phyloP scores from a whole-genome alignment of 192 early-diverging fungal species.

The Coemansia sp. region DNA sequence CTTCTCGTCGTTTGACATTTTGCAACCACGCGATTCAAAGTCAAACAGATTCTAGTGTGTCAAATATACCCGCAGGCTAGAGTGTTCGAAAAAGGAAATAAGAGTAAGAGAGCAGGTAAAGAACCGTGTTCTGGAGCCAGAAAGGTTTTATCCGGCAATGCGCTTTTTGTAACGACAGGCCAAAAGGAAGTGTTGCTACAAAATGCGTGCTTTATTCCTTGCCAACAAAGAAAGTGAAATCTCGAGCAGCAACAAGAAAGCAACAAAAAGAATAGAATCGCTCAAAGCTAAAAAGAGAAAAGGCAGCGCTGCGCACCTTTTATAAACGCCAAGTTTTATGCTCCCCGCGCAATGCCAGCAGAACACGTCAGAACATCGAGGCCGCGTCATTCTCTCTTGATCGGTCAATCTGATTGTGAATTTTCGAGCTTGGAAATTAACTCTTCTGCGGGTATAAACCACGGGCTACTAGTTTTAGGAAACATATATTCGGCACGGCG shows the following conservation, averaged over 20 bases:
- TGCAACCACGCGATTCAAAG: background rate
- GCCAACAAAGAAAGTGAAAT: slow-evolving; percentile 3
- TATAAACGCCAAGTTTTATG: background rate
- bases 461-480: slow-evolving; percentile 14
- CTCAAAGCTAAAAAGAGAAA: background rate
- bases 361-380: slow-evolving; percentile 5
- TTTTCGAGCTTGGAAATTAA: slow-evolving; percentile 20
- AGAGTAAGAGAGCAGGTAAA: no score
- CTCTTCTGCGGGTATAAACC: slow-evolving; percentile 28
- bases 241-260: background rate
- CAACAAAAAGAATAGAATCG: background rate
- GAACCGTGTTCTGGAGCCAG: no score
- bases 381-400: slow-evolving; percentile 8
- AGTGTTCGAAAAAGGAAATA: no score
- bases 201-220: background rate
- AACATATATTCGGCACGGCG: slow-evolving; percentile 35
- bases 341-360: background rate
- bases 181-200: background rate
- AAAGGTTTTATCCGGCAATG: no score
- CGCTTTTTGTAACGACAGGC: no score
- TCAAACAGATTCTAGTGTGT: background rate
- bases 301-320: background rate
- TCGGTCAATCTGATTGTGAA: background rate
- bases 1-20: slow-evolving; percentile 42
- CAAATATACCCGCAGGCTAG: background rate